These are phyloP conservation scores for Cocos nucifera DNA, from an alignment of 176 grass and related monocot genomes.

Conservation along the genomic window DNA sequence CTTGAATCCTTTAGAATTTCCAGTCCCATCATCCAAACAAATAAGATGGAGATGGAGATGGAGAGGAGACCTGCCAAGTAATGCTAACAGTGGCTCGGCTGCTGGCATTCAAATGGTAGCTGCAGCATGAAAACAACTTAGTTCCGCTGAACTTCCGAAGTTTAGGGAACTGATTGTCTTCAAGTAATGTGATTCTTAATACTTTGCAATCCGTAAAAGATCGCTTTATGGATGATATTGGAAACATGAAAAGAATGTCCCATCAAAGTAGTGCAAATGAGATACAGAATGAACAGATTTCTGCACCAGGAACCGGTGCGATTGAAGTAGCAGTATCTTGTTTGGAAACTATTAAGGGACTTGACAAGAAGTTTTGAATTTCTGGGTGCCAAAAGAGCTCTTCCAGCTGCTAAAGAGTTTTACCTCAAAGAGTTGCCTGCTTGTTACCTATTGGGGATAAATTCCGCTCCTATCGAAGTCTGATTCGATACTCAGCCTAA, in stretches of 20 bases:
- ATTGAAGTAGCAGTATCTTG: conserved; percentile 43
- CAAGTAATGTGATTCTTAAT: conserved; percentile 52
- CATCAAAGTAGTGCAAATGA: conserved; percentile 16
- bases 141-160: conserved; percentile 51
- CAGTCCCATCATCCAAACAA: no score
- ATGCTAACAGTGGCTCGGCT: conserved; percentile 44
- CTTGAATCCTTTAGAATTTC: no score
- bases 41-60: conserved; percentile 51
- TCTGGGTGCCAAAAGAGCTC: conserved; percentile 80
- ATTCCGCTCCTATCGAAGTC: no score
- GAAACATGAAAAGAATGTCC: conserved; percentile 15
- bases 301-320: conserved; percentile 30
- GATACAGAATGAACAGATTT: conserved; percentile 27
- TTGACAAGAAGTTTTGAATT: conserved; percentile 79
- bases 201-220: conserved; percentile 24
- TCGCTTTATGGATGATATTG: conserved; percentile 15
- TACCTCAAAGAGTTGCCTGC: conserved; percentile 71
- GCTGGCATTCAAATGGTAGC: conserved; percentile 37
- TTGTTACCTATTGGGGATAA: conserved; percentile 74
- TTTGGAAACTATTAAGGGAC: conserved; percentile 59
- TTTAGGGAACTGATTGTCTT: conserved; percentile 60
- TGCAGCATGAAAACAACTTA: conserved; percentile 49
- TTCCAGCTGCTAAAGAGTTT: conserved; percentile 64
- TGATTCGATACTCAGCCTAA: no score
- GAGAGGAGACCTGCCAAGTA: conserved; percentile 42